Evolutionary conservation across 1,139 yeast species (phyloP).

Genomic region (Nakaseomyces nivariensis): DNA sequence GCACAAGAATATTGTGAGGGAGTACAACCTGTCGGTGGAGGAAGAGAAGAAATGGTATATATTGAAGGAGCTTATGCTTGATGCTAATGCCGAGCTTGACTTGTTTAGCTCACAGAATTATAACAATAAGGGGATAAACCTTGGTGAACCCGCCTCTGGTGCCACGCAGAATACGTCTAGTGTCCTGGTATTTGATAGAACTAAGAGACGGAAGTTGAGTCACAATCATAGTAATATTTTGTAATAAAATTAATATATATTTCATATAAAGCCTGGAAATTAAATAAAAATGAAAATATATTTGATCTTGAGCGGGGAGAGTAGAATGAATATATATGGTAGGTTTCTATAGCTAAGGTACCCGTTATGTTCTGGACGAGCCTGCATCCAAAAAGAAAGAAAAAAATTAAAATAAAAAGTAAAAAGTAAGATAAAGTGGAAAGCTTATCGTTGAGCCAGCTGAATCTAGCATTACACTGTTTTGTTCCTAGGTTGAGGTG

Average conservation of each 20-base stretch:
- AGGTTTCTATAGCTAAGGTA: not conserved
- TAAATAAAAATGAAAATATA: too few relatives aligned
- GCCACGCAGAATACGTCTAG: slow-evolving; percentile 7
- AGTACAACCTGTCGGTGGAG: slow-evolving; percentile 14
- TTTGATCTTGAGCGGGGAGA: too few relatives aligned
- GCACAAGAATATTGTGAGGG: slow-evolving; percentile 15
- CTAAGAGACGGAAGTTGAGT: slow-evolving; percentile 5
- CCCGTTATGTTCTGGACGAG: not conserved
- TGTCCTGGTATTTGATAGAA: slow-evolving; percentile 11
- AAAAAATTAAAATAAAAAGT: not conserved
- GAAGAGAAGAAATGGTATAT: slow-evolving; percentile 27
- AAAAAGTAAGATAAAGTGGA: not conserved
- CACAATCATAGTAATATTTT: not conserved
- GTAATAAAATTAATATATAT: not conserved
- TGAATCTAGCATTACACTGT: too few relatives aligned
- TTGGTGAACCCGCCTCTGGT: slow-evolving; percentile 5
- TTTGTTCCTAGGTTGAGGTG: too few relatives aligned
- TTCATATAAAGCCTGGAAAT: not conserved
- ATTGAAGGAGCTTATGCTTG: slow-evolving; percentile 25
- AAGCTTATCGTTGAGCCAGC: too few relatives aligned
- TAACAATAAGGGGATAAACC: not conserved
- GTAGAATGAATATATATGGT: not conserved
- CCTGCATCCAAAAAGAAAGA: not conserved
- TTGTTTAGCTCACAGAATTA: slow-evolving; percentile 17
- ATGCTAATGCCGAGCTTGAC: slow-evolving; percentile 28